Base-by-base conservation (phyloP, 2,329 filamentous ascomycete species). In the Aspergillus eucalypticola region DNA sequence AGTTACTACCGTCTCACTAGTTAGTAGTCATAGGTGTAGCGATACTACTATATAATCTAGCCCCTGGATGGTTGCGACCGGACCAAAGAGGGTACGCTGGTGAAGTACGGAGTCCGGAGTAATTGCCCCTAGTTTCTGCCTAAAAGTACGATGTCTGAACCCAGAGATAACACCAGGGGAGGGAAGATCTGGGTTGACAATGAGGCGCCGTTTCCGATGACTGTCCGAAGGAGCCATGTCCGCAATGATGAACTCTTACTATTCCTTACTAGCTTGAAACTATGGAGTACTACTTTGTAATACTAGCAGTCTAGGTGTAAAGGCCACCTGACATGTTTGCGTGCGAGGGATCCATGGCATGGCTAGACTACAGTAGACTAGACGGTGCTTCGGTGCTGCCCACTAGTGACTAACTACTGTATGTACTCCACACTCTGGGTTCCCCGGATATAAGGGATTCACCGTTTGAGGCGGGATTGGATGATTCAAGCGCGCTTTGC, bases 361-460 rank as follows among this genome's bases (percentile, higher is more conserved):
- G 32, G 41, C 17, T 42, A 42, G 21, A 23, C 17, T 23, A 8
- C 13, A 8, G 19, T 13, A 25, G 8, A 23, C 13, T 41, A 25
- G 17, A 23, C 10, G 35, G 23, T 42, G 7, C 35, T 54, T 54
- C 44, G 13, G 35, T 54, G 15, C 25, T 42, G 41, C 35, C 52
- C 35, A 54, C 38, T 54, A 41, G 21, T 21, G 42, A 44, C 39
- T 42, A 15, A 19, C 23, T 32, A 44, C 38, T 19, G 23, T 32
- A 29, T 42, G 38, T 46, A 46, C 54, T 56, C 54, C 54, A 49
- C 54, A 50, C 42, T 49, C 25, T 56, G 27, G 54, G 17, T 56
- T 56, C 54, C 41, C 54, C 54, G 25, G 54, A 56, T 56, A 56
- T 38, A 48, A 56, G 54, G 21, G 21, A 29, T 35, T 32, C 46